Evolutionary conservation across 257 asterid species (phyloP).

Genomic region (Penstemon davidsonii): DNA sequence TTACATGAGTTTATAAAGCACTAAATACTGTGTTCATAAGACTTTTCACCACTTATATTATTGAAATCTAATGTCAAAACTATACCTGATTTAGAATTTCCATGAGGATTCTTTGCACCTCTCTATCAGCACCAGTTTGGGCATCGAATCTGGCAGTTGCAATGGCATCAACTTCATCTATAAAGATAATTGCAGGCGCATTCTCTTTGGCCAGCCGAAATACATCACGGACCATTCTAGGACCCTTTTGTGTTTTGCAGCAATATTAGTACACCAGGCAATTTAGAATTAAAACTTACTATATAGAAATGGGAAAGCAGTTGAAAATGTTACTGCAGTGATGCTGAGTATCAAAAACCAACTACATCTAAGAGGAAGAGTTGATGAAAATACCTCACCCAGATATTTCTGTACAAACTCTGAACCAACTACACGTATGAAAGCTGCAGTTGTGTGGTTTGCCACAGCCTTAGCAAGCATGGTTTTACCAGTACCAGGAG

Average conservation of each 20-base stretch:
- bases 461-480: conserved; percentile 74
- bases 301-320: neutral
- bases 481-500: conserved; percentile 78
- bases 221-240: conserved; percentile 86
- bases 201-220: conserved; percentile 87
- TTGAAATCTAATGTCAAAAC: neutral
- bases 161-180: conserved; percentile 88
- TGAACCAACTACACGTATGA: conserved; percentile 61
- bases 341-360: neutral
- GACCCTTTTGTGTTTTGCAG: conserved; percentile 46
- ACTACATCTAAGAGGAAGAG: conserved; percentile 9
- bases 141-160: conserved; percentile 94
- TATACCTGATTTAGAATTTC: conserved; percentile 77
- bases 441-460: conserved; percentile 67
- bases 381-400: conserved; percentile 77
- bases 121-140: conserved; percentile 92
- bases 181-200: conserved; percentile 83
- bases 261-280: too few species aligned
- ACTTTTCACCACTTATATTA: too few species aligned
- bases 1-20: too few species aligned
- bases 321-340: neutral
- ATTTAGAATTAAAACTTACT: neutral
- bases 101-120: conserved; percentile 87
- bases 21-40: too few species aligned
- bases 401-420: conserved; percentile 79